Evolutionary conservation across 805 yeast genomes (phyloP).

Genomic region (Myxozyma kluyveri): DNA sequence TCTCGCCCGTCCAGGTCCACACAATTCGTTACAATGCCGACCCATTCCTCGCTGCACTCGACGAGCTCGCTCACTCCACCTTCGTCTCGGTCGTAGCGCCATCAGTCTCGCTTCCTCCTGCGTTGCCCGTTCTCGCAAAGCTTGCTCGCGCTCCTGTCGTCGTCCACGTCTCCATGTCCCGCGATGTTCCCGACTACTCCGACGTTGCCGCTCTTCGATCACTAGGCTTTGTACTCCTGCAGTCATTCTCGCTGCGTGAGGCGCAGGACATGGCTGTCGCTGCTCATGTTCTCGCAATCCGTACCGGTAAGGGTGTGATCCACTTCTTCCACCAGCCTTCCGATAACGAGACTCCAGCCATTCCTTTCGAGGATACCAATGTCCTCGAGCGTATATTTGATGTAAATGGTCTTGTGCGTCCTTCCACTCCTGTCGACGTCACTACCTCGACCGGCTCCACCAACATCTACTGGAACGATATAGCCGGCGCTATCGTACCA

Average conservation of each 20-base stretch:
- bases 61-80: slow-evolving; percentile 34
- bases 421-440: slow-evolving; percentile 28
- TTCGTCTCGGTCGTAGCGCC: slow-evolving; percentile 51
- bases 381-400: slow-evolving; percentile 16
- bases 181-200: slow-evolving; percentile 56
- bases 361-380: slow-evolving; percentile 22
- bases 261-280: slow-evolving; percentile 54
- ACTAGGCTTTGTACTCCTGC: slow-evolving; percentile 58
- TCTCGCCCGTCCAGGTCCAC: slow-evolving; percentile 10
- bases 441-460: not conserved
- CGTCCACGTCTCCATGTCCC: slow-evolving; percentile 48
- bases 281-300: slow-evolving; percentile 56
- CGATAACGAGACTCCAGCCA: slow-evolving; percentile 11
- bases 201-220: slow-evolving; percentile 71
- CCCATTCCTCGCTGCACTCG: slow-evolving; percentile 49
- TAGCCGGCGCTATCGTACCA: slow-evolving; percentile 22
- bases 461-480: slow-evolving; percentile 27
- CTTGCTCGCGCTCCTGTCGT: slow-evolving; percentile 48
- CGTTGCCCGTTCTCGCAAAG: slow-evolving; percentile 55
- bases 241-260: slow-evolving; percentile 62
- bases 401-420: slow-evolving; percentile 11
- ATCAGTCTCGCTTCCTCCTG: slow-evolving; percentile 53
- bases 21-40: slow-evolving; percentile 49
- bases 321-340: slow-evolving; percentile 54
- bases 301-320: slow-evolving; percentile 55